A percentile compares a stretch with the other conserved stretches of the same genome.
phyloP scores from a whole-genome alignment of 2,329 filamentous ascomycete genomes.

The Sporothrix dimorphospora region DNA sequence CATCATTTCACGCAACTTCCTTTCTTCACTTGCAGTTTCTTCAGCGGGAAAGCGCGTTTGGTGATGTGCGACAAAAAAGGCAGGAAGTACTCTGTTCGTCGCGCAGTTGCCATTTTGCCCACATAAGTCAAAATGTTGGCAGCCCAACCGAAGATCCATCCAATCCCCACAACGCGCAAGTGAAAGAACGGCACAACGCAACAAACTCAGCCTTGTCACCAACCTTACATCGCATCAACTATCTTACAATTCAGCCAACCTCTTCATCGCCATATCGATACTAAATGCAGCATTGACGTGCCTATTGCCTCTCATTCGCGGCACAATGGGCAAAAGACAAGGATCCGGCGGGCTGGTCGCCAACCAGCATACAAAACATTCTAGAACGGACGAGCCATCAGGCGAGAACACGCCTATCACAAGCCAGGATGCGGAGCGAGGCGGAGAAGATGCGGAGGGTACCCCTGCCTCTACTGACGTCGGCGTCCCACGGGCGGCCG shows the following conservation, averaged over 20 bases:
- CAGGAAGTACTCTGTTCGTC: not conserved
- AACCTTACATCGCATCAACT: not conserved
- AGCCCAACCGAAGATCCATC: not conserved
- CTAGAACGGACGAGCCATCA: not conserved
- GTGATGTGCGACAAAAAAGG: not conserved
- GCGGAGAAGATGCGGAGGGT: not conserved
- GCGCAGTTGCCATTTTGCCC: not conserved
- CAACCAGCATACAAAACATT: not conserved
- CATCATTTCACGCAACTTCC: not conserved
- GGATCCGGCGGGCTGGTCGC: not conserved
- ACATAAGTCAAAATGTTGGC: not conserved
- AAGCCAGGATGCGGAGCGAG: not conserved
- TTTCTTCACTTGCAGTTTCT: too few relatives aligned
- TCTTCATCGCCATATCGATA: not conserved
- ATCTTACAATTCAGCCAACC: not conserved
- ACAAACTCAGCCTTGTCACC: not conserved
- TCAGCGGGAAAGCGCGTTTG: not conserved
- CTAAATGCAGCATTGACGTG: not conserved
- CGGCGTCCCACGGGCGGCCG: not conserved
- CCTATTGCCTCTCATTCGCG: not conserved
- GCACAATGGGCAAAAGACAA: conserved; percentile 1
- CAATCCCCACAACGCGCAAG: conserved; percentile 8
- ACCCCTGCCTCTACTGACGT: not conserved
- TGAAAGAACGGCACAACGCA: not conserved
- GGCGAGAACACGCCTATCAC: conserved; percentile 1